Conservation (phyloP, 257 asterid species). For the Salvia miltiorrhiza region DNA sequence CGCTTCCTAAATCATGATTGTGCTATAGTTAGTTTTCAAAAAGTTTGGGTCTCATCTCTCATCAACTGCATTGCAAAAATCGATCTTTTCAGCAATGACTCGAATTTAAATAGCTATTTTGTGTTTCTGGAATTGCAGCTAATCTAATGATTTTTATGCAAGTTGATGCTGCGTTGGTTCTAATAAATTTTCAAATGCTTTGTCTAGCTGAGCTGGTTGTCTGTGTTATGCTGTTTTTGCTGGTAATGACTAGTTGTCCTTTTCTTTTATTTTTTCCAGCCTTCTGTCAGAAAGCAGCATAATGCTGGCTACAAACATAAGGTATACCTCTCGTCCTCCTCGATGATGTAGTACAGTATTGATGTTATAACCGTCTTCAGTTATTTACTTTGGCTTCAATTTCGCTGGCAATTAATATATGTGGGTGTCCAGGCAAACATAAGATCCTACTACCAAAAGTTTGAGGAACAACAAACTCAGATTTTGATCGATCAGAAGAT, state of each 20-base stretch:
- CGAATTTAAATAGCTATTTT: neutral
- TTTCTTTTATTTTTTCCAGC: slow-evolving; percentile 33
- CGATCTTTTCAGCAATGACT: neutral
- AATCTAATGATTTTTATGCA: neutral
- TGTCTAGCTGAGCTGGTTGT: neutral
- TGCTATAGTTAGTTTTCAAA: neutral
- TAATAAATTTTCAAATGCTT: neutral
- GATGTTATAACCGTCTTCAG: neutral
- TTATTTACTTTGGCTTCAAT: neutral
- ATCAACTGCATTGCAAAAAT: neutral
- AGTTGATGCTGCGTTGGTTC: neutral
- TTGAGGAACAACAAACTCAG: slow-evolving; percentile 67
- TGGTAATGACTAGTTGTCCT: neutral
- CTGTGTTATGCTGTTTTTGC: neutral
- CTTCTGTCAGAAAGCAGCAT: slow-evolving; percentile 69
- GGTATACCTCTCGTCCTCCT: slow-evolving; percentile 31
- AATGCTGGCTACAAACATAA: slow-evolving; percentile 71
- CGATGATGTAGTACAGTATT: neutral
- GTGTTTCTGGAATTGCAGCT: neutral
- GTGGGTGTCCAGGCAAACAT: slow-evolving; percentile 47
- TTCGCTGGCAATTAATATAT: neutral
- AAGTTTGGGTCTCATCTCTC: neutral
- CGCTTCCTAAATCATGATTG: neutral
- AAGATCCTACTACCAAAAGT: slow-evolving; percentile 58
- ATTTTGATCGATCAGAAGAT: slow-evolving; percentile 55